Base-by-base conservation (phyloP, 75 land plant species). In the Cryptomeria japonica region DNA sequence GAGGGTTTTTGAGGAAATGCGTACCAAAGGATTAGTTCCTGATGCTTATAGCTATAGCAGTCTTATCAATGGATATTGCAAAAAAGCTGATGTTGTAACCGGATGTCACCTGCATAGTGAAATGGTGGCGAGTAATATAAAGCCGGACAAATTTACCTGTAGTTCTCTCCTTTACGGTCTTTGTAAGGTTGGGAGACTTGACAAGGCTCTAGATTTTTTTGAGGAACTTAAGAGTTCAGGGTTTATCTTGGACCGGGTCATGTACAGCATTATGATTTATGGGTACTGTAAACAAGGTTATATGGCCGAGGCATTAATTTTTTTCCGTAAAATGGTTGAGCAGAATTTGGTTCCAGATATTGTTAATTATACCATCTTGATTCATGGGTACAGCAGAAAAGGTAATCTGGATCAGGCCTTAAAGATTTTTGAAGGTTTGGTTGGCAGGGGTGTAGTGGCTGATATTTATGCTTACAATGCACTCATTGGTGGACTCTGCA, bases 401-500 rank as follows among this genome's bases (percentile, higher is more conserved):
- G 90, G 92, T 5, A 42, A 28, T 19, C 25, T 90, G 64, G 44
- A 47, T 5, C 84, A 90, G 79, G 92, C 91, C 3, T 53, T 77
- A 19, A 61, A 84, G 34, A 22, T 86, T 10, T 80, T 75, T 85
- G 73, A 77, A 34, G 31, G 15, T 51, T 85, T 91, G 89, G 36
- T 56, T 5, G 79, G 76, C 28, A 47, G 55, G 44, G 90, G 92
- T 14, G 34, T 90, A n/a, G 5, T 36, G 28, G 90, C 90, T 9
- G 89, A 86, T 84, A 49, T 88, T 49, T 31, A 89, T 36, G 88
- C 90, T 85, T 92, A 84, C 87, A 88, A 86, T 49, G 84, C 84
- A 73, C 87, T 91, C 61, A 87, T 93, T 28, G 86, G 90, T 88
- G 93, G 92, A 11, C 86, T 90, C 41, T 93, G 95, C 80, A 91